phyloP scores from a whole-genome alignment of 768 basidiomycete species.

The Pisolithus microcarpus region DNA sequence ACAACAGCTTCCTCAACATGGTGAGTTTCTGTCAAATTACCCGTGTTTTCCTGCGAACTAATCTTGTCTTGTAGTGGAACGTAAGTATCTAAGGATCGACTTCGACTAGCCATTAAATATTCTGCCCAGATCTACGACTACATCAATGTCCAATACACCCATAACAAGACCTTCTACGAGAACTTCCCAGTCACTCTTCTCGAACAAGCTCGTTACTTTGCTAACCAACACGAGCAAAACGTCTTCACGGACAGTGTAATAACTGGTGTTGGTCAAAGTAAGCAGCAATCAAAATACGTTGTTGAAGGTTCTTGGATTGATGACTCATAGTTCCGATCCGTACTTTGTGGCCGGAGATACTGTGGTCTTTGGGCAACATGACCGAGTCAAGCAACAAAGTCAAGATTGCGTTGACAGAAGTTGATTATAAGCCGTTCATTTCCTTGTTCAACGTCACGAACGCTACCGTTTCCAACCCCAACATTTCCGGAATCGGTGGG shows the following conservation, averaged over 20 bases:
- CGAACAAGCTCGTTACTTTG: slow-evolving; percentile 65
- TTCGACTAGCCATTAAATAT: not conserved
- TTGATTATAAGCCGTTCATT: slow-evolving; percentile 86
- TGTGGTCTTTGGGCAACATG: slow-evolving; percentile 68
- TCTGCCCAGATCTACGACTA: slow-evolving; percentile 60
- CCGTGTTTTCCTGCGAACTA: not conserved
- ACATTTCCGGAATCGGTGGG: slow-evolving; percentile 60
- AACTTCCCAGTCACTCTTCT: slow-evolving; percentile 63
- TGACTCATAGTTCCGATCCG: slow-evolving; percentile 62
- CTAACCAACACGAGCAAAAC: slow-evolving; percentile 69
- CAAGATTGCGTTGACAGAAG: slow-evolving; percentile 66
- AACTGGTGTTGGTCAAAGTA: slow-evolving; percentile 68
- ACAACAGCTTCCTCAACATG: slow-evolving; percentile 56
- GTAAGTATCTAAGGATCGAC: slow-evolving; percentile 34
- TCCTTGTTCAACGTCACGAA: slow-evolving; percentile 78
- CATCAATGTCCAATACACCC: slow-evolving; percentile 65
- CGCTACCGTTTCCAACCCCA: slow-evolving; percentile 48
- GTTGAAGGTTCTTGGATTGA: not conserved
- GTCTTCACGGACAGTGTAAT: slow-evolving; percentile 59
- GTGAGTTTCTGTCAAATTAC: slow-evolving; percentile 33
- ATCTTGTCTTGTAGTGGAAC: slow-evolving; percentile 50
- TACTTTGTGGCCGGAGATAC: slow-evolving; percentile 64
- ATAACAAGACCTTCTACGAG: slow-evolving; percentile 74
- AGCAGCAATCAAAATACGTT: slow-evolving; percentile 18
- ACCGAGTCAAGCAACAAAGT: slow-evolving; percentile 67